These are phyloP conservation scores for Torulaspora gathmanii DNA, from an alignment of 805 yeast species.

Conservation along the genomic window DNA sequence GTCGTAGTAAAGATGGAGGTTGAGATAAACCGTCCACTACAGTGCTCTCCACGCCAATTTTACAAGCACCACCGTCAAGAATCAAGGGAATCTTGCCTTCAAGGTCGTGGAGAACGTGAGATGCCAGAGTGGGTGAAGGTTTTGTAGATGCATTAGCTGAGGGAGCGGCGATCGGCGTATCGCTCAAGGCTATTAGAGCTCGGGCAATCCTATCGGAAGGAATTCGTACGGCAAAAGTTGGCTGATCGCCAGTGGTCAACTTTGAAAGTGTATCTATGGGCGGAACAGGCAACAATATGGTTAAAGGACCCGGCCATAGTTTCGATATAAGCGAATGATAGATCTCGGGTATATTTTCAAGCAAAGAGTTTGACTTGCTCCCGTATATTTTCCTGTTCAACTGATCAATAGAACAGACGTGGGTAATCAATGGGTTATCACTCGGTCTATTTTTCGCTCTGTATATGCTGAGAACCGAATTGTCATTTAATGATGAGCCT, in stretches of 20 bases:
- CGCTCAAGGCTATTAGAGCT: slow-evolving; percentile 78
- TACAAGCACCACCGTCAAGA: slow-evolving; percentile 84
- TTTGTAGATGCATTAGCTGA: slow-evolving; percentile 95
- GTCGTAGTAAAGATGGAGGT: slow-evolving; percentile 87
- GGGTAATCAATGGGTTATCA: slow-evolving; percentile 91
- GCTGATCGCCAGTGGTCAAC: slow-evolving; percentile 79
- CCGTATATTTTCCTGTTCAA: slow-evolving; percentile 56
- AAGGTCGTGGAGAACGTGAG: slow-evolving; percentile 78
- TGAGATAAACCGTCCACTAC: slow-evolving; percentile 82
- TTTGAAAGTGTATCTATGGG: slow-evolving; percentile 53
- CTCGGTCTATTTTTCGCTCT: slow-evolving; percentile 89
- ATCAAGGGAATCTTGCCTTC: slow-evolving; percentile 76
- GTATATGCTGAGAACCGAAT: slow-evolving; percentile 71
- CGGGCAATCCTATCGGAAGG: slow-evolving; percentile 87
- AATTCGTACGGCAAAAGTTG: slow-evolving; percentile 87
- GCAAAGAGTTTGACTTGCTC: slow-evolving; percentile 7
- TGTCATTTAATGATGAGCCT: slow-evolving; percentile 73
- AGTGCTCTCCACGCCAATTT: slow-evolving; percentile 90
- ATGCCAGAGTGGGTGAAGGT: slow-evolving; percentile 88
- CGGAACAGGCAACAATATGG: slow-evolving; percentile 69
- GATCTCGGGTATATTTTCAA: slow-evolving; percentile 53
- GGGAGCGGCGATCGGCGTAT: slow-evolving; percentile 93
- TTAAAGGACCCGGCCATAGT: slow-evolving; percentile 97
- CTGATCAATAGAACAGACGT: slow-evolving; percentile 74
- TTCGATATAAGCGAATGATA: slow-evolving; percentile 59